phyloP scores from a whole-genome alignment of 305 asterid species.

The Plantago lanceolata region DNA sequence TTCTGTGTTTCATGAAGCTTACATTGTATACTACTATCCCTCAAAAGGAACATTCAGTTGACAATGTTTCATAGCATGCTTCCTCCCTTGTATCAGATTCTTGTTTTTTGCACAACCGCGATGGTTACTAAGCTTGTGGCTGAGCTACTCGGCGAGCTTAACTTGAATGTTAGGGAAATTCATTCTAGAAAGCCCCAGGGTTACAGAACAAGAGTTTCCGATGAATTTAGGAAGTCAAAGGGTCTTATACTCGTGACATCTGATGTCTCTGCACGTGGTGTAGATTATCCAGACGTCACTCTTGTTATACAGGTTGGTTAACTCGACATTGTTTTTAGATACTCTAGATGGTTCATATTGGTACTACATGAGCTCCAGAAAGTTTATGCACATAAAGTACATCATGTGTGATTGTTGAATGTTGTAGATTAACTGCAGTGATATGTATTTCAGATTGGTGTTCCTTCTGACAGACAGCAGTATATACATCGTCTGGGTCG shows the following conservation, averaged over 20 bases:
- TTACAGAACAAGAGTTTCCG: conserved; percentile 83
- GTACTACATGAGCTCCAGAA: neutral
- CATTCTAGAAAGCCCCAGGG: conserved; percentile 93
- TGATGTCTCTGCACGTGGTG: conserved; percentile 98
- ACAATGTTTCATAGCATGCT: conserved; percentile 7
- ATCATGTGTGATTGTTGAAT: neutral
- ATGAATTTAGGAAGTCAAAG: conserved; percentile 87
- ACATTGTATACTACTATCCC: neutral
- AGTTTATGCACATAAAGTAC: no score
- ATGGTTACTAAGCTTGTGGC: conserved; percentile 96
- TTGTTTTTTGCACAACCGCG: conserved; percentile 96
- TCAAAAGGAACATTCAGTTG: conserved; percentile 4
- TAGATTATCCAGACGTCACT: conserved; percentile 93
- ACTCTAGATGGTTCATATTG: neutral
- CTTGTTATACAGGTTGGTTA: conserved; percentile 76
- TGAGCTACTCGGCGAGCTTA: conserved; percentile 72
- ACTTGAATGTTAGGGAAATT: conserved; percentile 82
- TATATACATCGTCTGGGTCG: conserved; percentile 93
- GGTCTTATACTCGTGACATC: conserved; percentile 96
- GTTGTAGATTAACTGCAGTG: conserved; percentile 4
- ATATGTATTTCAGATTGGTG: conserved; percentile 55
- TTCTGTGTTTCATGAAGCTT: neutral
- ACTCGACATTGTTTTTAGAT: conserved; percentile 10
- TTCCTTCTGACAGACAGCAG: conserved; percentile 89
- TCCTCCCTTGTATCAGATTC: conserved; percentile 47